Evolutionary conservation across 345 rosid genomes (phyloP).

Genomic region (Geranium rotundifolium): DNA sequence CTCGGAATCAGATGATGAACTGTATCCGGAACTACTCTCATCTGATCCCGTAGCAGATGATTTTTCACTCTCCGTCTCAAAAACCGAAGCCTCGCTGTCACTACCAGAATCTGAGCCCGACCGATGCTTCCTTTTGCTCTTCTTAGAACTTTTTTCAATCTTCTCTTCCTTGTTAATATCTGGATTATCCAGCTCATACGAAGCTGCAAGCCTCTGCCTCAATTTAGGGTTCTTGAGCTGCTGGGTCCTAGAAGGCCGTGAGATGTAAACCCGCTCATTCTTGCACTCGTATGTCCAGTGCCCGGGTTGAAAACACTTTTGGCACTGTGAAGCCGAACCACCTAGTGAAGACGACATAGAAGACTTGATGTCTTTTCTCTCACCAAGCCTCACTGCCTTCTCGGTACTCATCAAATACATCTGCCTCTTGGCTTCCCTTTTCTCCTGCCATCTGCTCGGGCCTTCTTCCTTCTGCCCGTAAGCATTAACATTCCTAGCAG

Average conservation of each 20-base stretch:
- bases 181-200: conserved; percentile 48
- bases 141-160: conserved; percentile 44
- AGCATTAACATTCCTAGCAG: conserved; percentile 88
- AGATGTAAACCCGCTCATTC: conserved; percentile 83
- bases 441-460: conserved; percentile 98
- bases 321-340: conserved; percentile 52
- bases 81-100: conserved; percentile 88
- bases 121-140: conserved; percentile 73
- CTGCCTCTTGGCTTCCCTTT: conserved; percentile 88
- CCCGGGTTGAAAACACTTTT: conserved; percentile 82
- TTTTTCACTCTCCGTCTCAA: conserved; percentile 65
- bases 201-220: conserved; percentile 43
- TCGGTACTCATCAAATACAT: conserved; percentile 99
- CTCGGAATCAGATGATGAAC: conserved; percentile 73
- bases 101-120: conserved; percentile 43
- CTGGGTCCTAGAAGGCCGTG: conserved; percentile 87
- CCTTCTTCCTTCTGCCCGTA: conserved; percentile 99
- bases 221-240: conserved; percentile 85
- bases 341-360: conserved; percentile 34
- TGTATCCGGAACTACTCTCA: conserved; percentile 50
- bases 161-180: conserved; percentile 29
- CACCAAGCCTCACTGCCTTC: conserved; percentile 82
- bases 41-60: conserved; percentile 49
- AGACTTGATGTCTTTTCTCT: conserved; percentile 70
- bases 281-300: conserved; percentile 98